Evolutionary conservation across 257 asterid genomes (phyloP), one percentile per base, ranked within the genome.

Genomic region (Coffea canephora): DNA sequence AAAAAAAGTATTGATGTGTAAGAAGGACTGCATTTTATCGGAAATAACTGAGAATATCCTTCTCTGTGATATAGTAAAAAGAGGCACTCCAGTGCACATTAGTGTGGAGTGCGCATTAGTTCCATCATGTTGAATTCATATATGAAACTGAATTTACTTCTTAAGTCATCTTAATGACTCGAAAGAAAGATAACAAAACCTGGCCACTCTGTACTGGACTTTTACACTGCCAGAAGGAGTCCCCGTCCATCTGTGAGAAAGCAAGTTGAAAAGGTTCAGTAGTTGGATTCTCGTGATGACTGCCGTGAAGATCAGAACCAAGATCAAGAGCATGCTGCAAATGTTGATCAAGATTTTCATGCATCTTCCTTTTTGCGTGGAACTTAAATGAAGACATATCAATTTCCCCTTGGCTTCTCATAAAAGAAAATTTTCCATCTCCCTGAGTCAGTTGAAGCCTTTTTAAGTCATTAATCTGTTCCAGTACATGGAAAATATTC

Each of bases 391-490:
- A 84, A 19, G 78, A 75, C 13, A 80, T 71, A 36, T 65, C 69
- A 15, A 18, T 71, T 67, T 64, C 80, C 76, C 79, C 89, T 79
- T 88, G 84, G 57, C 82, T 81, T 57, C 66, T 83, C 74, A 74
- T 23, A 74, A 83, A 75, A 73, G 85, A 66, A 13, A 85, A 82
- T 71, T 31, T 74, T 74, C 81, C 80, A 2, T 78, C 70, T 66
- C 87, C 88, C 81, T 80, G 87, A 23, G 84, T 79, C 50, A 84
- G 84, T 84, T 94, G 96, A 55, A 90, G 89, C 86, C 71, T 87
- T 82, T 88, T 89, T 80, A 94, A 79, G 80, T 90, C 91, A 54
- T 77, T 78, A 80, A 93, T 91, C 85, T 94, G 97, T 71, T 91
- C 92, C 88, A 86, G 82, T 82, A 93, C 87, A 55, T 78, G 68